phyloP scores from a whole-genome alignment of 345 rosid genomes.

The Noccaea bulbosa region DNA sequence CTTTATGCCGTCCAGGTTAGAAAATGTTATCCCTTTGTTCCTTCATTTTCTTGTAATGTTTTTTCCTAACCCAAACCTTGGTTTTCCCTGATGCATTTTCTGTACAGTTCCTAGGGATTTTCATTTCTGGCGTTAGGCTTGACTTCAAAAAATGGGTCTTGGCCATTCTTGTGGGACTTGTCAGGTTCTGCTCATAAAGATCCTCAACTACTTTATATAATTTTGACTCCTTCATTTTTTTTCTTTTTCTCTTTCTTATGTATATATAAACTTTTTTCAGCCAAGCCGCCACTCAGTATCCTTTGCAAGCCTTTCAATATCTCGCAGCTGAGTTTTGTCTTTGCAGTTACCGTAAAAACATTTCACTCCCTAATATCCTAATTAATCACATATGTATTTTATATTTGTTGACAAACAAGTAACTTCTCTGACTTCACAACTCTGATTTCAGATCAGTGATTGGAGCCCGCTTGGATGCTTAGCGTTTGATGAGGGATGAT shows the following conservation, averaged over 20 bases:
- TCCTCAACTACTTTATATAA: neutral
- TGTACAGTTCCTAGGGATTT: constrained; percentile 61
- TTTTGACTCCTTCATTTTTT: neutral
- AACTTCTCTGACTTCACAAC: no score
- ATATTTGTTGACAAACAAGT: no score
- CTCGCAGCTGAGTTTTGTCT: neutral
- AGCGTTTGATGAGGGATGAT: no score
- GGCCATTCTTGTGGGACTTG: constrained; percentile 49
- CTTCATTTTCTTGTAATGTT: constrained; percentile 19
- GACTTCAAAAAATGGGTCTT: constrained; percentile 61
- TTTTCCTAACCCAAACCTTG: neutral
- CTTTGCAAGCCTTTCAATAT: neutral
- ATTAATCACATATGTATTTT: no score
- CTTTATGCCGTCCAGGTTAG: constrained; percentile 73
- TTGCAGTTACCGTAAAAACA: neutral
- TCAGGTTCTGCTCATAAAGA: constrained; percentile 53
- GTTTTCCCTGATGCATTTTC: constrained; percentile 54
- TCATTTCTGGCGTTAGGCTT: constrained; percentile 54
- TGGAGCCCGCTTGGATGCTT: no score
- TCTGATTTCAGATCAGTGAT: no score
- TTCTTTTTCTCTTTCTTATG: neutral
- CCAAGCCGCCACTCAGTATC: constrained; percentile 17
- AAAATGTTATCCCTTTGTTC: constrained; percentile 28
- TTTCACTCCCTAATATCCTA: neutral
- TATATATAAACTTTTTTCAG: neutral